Evolutionary conservation across 1,139 yeast species (phyloP), one percentile per base, ranked within the genome.

Genomic region (Lodderomyces elongisporus): DNA sequence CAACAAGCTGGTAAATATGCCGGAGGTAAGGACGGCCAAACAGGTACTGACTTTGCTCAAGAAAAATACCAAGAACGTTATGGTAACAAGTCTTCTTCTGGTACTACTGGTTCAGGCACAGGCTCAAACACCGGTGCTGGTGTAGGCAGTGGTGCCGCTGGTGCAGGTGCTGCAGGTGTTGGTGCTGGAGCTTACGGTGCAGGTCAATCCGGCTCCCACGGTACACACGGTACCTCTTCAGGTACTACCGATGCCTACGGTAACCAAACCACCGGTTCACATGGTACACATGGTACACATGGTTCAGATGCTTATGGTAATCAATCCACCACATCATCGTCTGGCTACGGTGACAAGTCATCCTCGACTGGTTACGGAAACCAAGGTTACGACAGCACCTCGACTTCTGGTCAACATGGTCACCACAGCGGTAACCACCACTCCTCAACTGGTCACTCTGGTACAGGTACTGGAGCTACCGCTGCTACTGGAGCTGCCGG

Each of bases 11-110:
- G 42, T 18, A 36, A 36, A 26, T 39, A 32, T 23, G 30, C 30
- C 16, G 41, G 41, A 18, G 41, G 38, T 17, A 39, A 39, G 32
- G 42, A 39, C 7, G 42, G 39, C 14, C 42, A 39, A 39, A 39
- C 32, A 14, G 42, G 42, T 23, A 39, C 42, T 15, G 42, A 39
- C 22, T 14, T 39, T 15, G 42, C 39, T 29, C 39, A 39, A 36
- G 39, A 36, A 18, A 39, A 36, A 30, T 39, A 39, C 26, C 27
- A 36, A 27, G 35, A 32, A 28, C 33, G 33, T 24, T 17, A 32
- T 21, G 28, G 25, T 17, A 28, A 28, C 7, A 32, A 24, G 8
- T n/a, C n/a, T n/a, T 10, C 25, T 12, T 4, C 27, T 8, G 28
- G 25, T 14, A 22, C 26, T 9, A n/a, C n/a, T n/a, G n/a, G n/a